Percentiles rank a stretch among this genome's conserved stretches.
phyloP scores from a whole-genome alignment of 306 rosid genomes.

The Castanospermum australe region DNA sequence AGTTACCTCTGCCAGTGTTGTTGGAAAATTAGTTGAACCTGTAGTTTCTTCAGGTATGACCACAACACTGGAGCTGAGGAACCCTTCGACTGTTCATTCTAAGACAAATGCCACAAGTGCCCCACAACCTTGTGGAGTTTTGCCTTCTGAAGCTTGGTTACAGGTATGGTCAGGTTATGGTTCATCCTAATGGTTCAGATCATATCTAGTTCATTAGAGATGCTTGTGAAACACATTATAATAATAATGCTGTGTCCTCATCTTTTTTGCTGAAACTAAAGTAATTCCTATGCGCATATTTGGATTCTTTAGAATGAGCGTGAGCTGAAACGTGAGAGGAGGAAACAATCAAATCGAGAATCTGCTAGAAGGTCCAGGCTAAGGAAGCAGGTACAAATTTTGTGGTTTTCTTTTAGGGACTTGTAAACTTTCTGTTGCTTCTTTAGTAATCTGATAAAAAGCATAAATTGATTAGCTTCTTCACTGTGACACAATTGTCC shows the following conservation, averaged over 20 bases:
- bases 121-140: conserved; percentile 47
- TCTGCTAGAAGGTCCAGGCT: conserved; percentile 98
- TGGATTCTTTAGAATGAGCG: conserved; percentile 68
- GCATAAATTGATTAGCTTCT: background rate
- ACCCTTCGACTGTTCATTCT: conserved; percentile 43
- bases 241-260: background rate
- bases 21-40: conserved; percentile 51
- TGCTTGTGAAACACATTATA: background rate
- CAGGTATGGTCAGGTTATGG: conserved; percentile 45
- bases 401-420: background rate
- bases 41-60: conserved; percentile 67
- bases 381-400: conserved; percentile 83
- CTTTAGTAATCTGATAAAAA: background rate
- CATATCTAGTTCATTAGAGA: background rate
- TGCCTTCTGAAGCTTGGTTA: conserved; percentile 75
- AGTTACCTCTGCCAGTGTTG: conserved; percentile 33
- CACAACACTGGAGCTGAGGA: conserved; percentile 62
- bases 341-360: conserved; percentile 97
- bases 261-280: background rate
- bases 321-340: conserved; percentile 86
- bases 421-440: background rate
- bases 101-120: conserved; percentile 35
- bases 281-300: conserved; percentile 18
- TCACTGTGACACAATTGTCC: background rate
- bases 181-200: background rate